Conservation (phyloP, 768 basidiomycete genomes). For the Trametes villosa region DNA sequence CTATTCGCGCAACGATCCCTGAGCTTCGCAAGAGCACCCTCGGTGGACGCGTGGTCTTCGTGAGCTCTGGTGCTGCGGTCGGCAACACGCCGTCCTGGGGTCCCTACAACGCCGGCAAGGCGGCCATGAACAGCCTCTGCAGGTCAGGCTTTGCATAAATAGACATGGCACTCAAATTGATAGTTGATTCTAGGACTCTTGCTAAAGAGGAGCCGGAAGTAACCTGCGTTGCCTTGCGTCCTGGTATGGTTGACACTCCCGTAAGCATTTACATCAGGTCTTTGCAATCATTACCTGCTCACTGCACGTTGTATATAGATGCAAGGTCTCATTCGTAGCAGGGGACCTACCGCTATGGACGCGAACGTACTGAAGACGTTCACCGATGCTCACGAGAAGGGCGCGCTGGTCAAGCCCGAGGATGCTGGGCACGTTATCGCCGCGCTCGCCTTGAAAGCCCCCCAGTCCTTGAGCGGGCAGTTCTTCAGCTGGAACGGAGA, state of each 20-base stretch:
- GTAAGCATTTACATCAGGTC: constrained; percentile 44
- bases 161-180: background rate
- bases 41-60: constrained; percentile 74
- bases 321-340: constrained; percentile 61
- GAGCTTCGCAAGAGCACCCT: constrained; percentile 60
- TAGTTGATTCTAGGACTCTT: constrained; percentile 60
- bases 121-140: constrained; percentile 86
- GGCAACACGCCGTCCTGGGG: constrained; percentile 75
- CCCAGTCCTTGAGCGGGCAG: constrained; percentile 65
- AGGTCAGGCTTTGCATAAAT: constrained; percentile 46
- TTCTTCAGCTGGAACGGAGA: constrained; percentile 85
- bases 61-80: constrained; percentile 85
- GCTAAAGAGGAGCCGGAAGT: constrained; percentile 83
- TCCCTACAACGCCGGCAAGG: constrained; percentile 82
- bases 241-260: constrained; percentile 85
- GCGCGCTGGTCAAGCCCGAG: constrained; percentile 76
- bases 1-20: constrained; percentile 70
- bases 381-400: constrained; percentile 57
- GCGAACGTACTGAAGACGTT: constrained; percentile 61
- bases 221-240: constrained; percentile 76
- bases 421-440: constrained; percentile 82
- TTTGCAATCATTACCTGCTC: background rate
- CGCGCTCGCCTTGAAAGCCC: constrained; percentile 67
- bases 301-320: constrained; percentile 52
- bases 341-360: constrained; percentile 58